A percentile compares a stretch with the other conserved stretches of the same genome.
Evolutionary conservation across 2,329 filamentous ascomycete genomes (phyloP).

Genomic region (Colletotrichum coccodes): DNA sequence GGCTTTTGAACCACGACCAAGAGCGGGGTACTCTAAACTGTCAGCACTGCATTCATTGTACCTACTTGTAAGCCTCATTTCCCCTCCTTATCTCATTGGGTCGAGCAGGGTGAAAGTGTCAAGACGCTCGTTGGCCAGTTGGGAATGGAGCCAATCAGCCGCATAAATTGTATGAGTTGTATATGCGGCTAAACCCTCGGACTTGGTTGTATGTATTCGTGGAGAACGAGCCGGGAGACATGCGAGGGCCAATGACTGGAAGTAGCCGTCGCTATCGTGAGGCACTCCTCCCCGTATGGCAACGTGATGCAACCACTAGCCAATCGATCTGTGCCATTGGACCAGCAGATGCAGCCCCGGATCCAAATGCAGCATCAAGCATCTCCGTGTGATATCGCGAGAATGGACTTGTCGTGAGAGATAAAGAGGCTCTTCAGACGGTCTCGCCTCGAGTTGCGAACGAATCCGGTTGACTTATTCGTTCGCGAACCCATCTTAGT

Average conservation of each 20-base stretch:
- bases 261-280: not conserved
- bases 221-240: not conserved
- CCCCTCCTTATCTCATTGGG: not conserved
- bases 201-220: not conserved
- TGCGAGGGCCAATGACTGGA: not conserved
- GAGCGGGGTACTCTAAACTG: slow-evolving; percentile 25
- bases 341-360: not conserved
- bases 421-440: not conserved
- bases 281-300: not conserved
- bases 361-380: not conserved
- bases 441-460: not conserved
- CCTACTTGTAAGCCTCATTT: slow-evolving; percentile 28
- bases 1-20: not conserved
- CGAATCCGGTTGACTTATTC: not conserved
- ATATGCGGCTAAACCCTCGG: not conserved
- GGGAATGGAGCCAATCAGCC: slow-evolving; percentile 14
- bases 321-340: not conserved
- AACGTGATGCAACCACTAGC: not conserved
- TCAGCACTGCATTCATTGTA: not conserved
- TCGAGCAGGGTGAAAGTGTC: not conserved
- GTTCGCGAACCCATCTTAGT: not conserved
- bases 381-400: not conserved
- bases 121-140: not conserved
- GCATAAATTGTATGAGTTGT: too few relatives aligned
- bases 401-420: not conserved